Base-by-base conservation (phyloP, 2,329 filamentous ascomycete genomes). In the Fusarium longipes region DNA sequence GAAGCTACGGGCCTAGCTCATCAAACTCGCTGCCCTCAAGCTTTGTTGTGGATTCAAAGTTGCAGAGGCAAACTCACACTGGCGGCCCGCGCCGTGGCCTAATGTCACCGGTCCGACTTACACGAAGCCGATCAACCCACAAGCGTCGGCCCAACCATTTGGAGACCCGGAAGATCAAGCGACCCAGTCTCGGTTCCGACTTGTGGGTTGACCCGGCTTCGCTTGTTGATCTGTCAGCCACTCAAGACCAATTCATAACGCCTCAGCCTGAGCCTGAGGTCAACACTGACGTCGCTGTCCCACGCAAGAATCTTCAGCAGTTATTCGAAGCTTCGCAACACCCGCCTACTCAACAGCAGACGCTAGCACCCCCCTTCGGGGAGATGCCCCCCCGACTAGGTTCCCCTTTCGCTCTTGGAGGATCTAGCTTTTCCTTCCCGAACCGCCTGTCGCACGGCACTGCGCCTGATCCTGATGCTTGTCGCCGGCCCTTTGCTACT, bases 1-100 rank as follows among this genome's bases (percentile, higher is more conserved):
- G 81, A 63, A 89, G 86, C 67, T 89, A 89, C 67, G 87, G 87
- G 0, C 87, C 87, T 2, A 89, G 85, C 75, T 87, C 86, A 14
- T 87, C 87, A 6, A 80, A 77, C 18, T 80, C 82, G 1, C 75
- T 87, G 8, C 78, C 78, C 5, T 80, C 79, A 9, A 78, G 77
- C 39, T 74, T 80, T 11, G 72, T 71, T 17, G 63, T 75, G 17
- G 70, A 70, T 40, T 55, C 76, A 6, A 76, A 77, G 43, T 72
- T 77, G 4, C 78, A 77, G 32, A 74, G 80, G 29, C 83, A 84
- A 61, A 81, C 81, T 15, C 81, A 83, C 60, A 86, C 84, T 1
- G 74, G 86, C 18, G 84, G 82, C 17, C 79, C 81, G 15, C 83
- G 82, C 22, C 84, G 81, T 18, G 78, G 79, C 17, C 78, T 88